Evolutionary conservation across 208 protist genomes (phyloP).

Genomic region (Wallacemonas sp.): DNA sequence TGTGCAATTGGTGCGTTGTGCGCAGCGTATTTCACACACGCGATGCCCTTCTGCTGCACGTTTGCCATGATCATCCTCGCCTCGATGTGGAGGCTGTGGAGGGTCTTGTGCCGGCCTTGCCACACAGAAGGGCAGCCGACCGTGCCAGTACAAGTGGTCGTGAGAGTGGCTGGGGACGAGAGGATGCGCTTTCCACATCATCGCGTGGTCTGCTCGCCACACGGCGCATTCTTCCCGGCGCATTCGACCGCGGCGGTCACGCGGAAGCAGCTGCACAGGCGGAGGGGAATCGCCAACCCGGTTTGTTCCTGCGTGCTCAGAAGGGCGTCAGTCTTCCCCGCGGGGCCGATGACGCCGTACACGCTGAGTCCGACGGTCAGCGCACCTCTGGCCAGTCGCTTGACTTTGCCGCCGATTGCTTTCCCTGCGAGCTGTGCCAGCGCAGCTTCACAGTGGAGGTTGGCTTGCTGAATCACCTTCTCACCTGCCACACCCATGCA

Average conservation of each 20-base stretch:
- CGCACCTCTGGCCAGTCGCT: background rate
- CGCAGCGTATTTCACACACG: slow-evolving; percentile 50
- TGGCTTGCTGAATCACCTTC: slow-evolving; percentile 76
- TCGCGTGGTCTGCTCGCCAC: background rate
- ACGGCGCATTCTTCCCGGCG: background rate
- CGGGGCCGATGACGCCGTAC: no score
- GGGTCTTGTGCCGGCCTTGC: slow-evolving; percentile 36
- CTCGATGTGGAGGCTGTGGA: slow-evolving; percentile 78
- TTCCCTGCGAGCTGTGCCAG: slow-evolving; percentile 85
- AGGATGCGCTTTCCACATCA: background rate
- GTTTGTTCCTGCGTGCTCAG: background rate
- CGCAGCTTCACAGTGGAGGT: slow-evolving; percentile 52
- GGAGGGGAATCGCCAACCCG: background rate
- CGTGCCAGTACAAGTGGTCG: no score
- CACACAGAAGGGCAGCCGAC: no score
- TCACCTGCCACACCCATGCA: slow-evolving; percentile 3
- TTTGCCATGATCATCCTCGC: slow-evolving; percentile 61
- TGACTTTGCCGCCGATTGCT: slow-evolving; percentile 46
- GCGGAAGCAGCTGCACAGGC: background rate
- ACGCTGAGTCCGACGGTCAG: no score
- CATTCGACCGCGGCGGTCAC: background rate
- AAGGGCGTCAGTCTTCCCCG: slow-evolving; percentile 28
- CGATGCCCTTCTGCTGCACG: slow-evolving; percentile 81
- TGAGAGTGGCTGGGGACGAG: background rate
- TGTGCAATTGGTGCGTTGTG: slow-evolving; percentile 84